Conservation (phyloP, 2,329 filamentous ascomycete genomes). For the Trichoderma aggressivum region DNA sequence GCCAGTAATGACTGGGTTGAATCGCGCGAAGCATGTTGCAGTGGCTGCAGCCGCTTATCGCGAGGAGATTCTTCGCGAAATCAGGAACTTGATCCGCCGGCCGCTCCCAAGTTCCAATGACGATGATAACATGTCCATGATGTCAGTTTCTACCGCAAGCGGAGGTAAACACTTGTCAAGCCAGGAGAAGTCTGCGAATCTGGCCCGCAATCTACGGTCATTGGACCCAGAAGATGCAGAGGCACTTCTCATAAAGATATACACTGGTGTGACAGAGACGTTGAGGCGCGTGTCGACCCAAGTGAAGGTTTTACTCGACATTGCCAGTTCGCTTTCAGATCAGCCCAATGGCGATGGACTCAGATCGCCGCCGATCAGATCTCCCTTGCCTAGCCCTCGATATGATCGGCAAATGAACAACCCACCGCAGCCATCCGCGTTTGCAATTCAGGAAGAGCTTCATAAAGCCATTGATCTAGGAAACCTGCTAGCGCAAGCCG, state of each 20-base stretch:
- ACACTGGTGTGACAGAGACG: slow-evolving; percentile 83
- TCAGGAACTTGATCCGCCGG: slow-evolving; percentile 77
- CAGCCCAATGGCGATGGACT: slow-evolving; percentile 37
- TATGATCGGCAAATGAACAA: slow-evolving; percentile 30
- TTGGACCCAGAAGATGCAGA: slow-evolving; percentile 84
- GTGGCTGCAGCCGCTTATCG: slow-evolving; percentile 81
- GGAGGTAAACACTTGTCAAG: slow-evolving; percentile 67
- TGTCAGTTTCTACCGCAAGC: slow-evolving; percentile 75
- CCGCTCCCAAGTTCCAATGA: slow-evolving; percentile 90
- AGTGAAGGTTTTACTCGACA: slow-evolving; percentile 90
- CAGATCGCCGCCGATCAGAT: slow-evolving; percentile 48
- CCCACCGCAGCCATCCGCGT: slow-evolving; percentile 26
- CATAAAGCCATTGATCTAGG: slow-evolving; percentile 74
- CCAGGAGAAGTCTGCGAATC: slow-evolving; percentile 83
- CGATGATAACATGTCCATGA: slow-evolving; percentile 86
- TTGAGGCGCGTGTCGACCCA: slow-evolving; percentile 82
- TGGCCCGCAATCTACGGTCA: slow-evolving; percentile 83
- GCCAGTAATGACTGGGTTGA: slow-evolving; percentile 72
- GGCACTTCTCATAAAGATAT: slow-evolving; percentile 75
- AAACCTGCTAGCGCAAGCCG: slow-evolving; percentile 73
- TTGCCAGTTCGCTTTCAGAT: slow-evolving; percentile 70
- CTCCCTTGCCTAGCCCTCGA: slow-evolving; percentile 52
- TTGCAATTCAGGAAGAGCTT: slow-evolving; percentile 67
- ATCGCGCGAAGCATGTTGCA: slow-evolving; percentile 74
- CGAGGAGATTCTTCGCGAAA: slow-evolving; percentile 78